These are phyloP conservation scores for Fusarium nanum DNA, from an alignment of 2,329 filamentous ascomycete genomes.

Conservation along the genomic window DNA sequence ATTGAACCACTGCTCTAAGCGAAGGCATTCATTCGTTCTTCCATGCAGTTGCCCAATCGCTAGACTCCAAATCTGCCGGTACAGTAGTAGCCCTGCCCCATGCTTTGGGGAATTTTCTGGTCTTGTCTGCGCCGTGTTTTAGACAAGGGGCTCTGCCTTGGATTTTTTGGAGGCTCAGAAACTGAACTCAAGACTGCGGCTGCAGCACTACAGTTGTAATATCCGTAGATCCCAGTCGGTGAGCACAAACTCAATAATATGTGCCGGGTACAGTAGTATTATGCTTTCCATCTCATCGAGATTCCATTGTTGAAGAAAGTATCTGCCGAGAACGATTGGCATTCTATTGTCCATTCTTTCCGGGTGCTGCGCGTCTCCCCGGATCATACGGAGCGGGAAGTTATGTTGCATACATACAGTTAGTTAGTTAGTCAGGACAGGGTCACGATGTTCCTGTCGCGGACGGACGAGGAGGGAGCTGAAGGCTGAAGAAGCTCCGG, in stretches of 20 bases:
- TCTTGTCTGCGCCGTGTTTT: background rate
- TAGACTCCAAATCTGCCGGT: background rate
- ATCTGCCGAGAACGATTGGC: background rate
- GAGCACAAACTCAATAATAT: background rate
- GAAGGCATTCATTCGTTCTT: constrained; percentile 12
- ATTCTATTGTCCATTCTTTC: background rate
- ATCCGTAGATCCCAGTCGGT: constrained; percentile 19
- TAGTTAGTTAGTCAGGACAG: constrained; percentile 2
- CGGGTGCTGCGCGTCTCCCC: constrained; percentile 17
- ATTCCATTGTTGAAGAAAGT: background rate
- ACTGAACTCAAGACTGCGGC: constrained; percentile 26
- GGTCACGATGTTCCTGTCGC: constrained; percentile 6
- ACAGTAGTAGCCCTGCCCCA: background rate
- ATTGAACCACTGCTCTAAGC: constrained; percentile 9
- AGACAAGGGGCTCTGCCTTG: constrained; percentile 38
- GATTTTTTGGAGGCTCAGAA: constrained; percentile 27
- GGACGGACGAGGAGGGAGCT: constrained; percentile 12
- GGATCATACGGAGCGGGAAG: constrained; percentile 32
- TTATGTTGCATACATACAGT: background rate
- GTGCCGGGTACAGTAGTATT: background rate
- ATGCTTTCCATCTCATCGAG: constrained; percentile 5
- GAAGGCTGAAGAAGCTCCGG: constrained; percentile 12
- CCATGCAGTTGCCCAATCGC: constrained; percentile 6
- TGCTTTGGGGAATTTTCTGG: constrained; percentile 4
- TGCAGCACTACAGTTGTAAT: background rate